Evolutionary conservation across 2,329 filamentous ascomycete species (phyloP).

Genomic region (Alternaria hordeiaustralica): DNA sequence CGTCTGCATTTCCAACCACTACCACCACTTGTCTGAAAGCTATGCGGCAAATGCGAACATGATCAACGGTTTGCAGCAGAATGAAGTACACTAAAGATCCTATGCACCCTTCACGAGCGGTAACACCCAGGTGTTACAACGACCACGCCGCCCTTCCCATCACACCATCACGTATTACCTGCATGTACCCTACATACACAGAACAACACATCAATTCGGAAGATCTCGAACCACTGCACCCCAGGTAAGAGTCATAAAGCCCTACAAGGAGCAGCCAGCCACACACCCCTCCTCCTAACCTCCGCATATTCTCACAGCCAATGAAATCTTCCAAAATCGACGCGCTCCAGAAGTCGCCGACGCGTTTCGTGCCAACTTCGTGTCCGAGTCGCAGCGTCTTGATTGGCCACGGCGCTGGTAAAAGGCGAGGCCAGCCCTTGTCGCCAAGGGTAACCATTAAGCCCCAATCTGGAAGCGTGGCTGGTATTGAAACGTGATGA

Average conservation of each 20-base stretch:
- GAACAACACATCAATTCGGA: not conserved
- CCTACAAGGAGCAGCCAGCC: conserved; percentile 3
- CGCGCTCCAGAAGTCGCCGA: not conserved
- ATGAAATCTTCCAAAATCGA: not conserved
- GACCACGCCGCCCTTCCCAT: not conserved
- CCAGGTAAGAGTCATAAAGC: not conserved
- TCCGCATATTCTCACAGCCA: not conserved
- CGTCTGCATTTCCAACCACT: not conserved
- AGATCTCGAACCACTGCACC: not conserved
- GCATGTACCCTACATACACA: not conserved
- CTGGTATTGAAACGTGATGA: conserved; percentile 3
- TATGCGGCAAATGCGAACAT: not conserved
- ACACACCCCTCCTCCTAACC: conserved; percentile 1
- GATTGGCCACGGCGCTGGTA: not conserved
- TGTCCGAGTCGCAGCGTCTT: not conserved
- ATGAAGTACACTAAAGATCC: not conserved
- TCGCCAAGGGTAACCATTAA: not conserved
- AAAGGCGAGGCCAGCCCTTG: not conserved
- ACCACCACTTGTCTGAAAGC: not conserved
- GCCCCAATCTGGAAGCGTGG: not conserved
- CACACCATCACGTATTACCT: not conserved
- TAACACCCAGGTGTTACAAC: not conserved
- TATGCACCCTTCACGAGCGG: not conserved
- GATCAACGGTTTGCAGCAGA: not conserved
- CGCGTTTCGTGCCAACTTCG: conserved; percentile 21